Conservation (phyloP, 352 stramenopile genomes). For the Halophytophthora polymorphica region DNA sequence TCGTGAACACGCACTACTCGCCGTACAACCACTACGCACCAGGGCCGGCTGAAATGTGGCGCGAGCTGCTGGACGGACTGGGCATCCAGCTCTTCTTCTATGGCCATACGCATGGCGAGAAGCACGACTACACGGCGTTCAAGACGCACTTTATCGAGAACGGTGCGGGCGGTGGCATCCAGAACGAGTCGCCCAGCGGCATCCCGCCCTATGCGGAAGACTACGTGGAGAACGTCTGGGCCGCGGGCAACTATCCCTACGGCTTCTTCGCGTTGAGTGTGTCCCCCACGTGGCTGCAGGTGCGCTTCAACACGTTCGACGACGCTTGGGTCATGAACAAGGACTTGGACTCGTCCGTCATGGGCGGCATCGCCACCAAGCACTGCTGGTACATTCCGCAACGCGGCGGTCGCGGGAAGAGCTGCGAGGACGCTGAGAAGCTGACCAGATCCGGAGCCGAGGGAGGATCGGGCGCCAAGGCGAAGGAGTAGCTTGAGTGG, state of each 20-base stretch:
- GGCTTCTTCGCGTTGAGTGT: constrained; percentile 64
- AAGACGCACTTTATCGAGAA: constrained; percentile 81
- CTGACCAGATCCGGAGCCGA: constrained; percentile 2
- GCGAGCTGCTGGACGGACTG: constrained; percentile 44
- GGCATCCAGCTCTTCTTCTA: constrained; percentile 68
- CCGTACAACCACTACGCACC: constrained; percentile 76
- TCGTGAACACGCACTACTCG: constrained; percentile 83
- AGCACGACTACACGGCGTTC: constrained; percentile 63
- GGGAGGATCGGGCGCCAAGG: no score
- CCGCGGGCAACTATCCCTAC: constrained; percentile 60
- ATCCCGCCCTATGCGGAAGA: constrained; percentile 55
- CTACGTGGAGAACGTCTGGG: constrained; percentile 67
- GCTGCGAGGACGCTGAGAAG: constrained; percentile 32
- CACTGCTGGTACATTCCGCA: constrained; percentile 73
- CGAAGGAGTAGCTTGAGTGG: no score
- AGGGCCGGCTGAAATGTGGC: constrained; percentile 45
- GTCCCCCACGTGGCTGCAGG: constrained; percentile 59
- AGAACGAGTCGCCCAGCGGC: constrained; percentile 66
- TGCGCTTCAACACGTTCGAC: constrained; percentile 66
- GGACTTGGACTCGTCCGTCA: constrained; percentile 39
- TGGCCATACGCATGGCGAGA: constrained; percentile 71
- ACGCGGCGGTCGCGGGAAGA: constrained; percentile 30
- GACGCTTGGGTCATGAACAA: constrained; percentile 52
- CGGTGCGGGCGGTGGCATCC: constrained; percentile 65
- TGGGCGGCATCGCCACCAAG: constrained; percentile 54